Evolutionary conservation across 306 rosid species (phyloP).

Genomic region (Phaseolus lunatus): DNA sequence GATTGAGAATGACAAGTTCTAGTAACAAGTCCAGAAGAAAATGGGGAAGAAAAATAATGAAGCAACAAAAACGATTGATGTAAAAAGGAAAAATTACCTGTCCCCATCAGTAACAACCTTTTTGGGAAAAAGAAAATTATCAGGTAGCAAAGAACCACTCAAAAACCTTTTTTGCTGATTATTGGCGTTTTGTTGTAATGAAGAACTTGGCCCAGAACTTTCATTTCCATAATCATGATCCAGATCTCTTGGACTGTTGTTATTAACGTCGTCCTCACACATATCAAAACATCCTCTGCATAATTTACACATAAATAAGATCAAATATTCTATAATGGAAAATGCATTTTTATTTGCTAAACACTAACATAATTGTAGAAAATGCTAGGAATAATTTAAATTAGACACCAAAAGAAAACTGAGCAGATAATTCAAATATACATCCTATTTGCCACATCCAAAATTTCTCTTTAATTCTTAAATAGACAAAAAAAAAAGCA

Average conservation of each 20-base stretch:
- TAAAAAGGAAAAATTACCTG: conserved; percentile 54
- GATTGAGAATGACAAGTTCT: conserved; percentile 10
- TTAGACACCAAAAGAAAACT: neutral
- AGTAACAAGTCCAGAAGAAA: conserved; percentile 3
- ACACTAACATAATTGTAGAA: conserved; percentile 17
- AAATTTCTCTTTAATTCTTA: conserved; percentile 15
- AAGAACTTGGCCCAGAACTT: conserved; percentile 60
- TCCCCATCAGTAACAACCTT: conserved; percentile 64
- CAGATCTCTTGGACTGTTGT: conserved; percentile 59
- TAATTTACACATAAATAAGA: conserved; percentile 24
- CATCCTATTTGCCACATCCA: conserved; percentile 2
- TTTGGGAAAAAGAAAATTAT: conserved; percentile 57
- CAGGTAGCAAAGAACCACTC: conserved; percentile 66
- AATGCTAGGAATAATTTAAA: conserved; percentile 26
- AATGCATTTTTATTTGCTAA: conserved; percentile 21
- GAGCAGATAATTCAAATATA: conserved; percentile 28
- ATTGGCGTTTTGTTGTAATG: conserved; percentile 51
- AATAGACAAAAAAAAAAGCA: neutral
- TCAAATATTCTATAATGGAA: conserved; percentile 30
- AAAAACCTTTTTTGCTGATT: conserved; percentile 58
- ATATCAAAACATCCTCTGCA: conserved; percentile 89
- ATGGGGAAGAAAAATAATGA: neutral
- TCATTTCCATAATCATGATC: conserved; percentile 68
- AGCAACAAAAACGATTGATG: conserved; percentile 10
- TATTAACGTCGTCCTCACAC: conserved; percentile 63